Conservation (phyloP, 352 stramenopile genomes). For the Albugo candida region DNA sequence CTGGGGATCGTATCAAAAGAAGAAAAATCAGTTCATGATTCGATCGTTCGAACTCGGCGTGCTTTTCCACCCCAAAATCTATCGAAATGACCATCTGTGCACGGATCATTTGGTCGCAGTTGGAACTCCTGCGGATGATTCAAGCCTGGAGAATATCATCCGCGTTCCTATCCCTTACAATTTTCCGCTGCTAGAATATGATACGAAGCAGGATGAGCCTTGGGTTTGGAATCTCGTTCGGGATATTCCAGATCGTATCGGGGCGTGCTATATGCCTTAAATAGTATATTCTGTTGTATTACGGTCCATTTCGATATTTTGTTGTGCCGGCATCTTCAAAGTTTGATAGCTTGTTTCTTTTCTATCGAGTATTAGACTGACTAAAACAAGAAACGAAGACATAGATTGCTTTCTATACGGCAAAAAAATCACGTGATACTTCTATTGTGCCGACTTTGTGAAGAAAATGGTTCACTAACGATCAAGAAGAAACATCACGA, state of each 20-base stretch:
- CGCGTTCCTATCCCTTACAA: slow-evolving; percentile 36
- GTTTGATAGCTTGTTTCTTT: no score
- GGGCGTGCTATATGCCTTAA: slow-evolving; percentile 39
- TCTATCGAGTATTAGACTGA: no score
- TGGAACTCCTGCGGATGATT: slow-evolving; percentile 10
- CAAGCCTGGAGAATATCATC: not conserved
- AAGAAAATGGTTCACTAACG: no score
- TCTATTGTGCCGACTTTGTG: no score
- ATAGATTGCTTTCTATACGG: no score
- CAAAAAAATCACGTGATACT: no score
- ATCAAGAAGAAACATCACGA: no score
- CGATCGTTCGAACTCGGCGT: slow-evolving; percentile 67
- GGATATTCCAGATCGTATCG: slow-evolving; percentile 45
- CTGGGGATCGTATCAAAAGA: slow-evolving; percentile 57
- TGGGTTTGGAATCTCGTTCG: slow-evolving; percentile 66
- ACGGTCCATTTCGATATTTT: no score
- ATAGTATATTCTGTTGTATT: no score
- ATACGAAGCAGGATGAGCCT: slow-evolving; percentile 45
- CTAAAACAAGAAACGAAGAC: no score
- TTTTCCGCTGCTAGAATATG: slow-evolving; percentile 49
- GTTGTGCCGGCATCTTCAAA: no score
- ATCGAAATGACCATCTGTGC: slow-evolving; percentile 1
- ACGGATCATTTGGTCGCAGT: slow-evolving; percentile 14
- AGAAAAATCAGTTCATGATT: slow-evolving; percentile 59
- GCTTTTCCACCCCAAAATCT: slow-evolving; percentile 31